Conservation (phyloP, 305 asterid genomes). For the Stenogyne calaminthoides region DNA sequence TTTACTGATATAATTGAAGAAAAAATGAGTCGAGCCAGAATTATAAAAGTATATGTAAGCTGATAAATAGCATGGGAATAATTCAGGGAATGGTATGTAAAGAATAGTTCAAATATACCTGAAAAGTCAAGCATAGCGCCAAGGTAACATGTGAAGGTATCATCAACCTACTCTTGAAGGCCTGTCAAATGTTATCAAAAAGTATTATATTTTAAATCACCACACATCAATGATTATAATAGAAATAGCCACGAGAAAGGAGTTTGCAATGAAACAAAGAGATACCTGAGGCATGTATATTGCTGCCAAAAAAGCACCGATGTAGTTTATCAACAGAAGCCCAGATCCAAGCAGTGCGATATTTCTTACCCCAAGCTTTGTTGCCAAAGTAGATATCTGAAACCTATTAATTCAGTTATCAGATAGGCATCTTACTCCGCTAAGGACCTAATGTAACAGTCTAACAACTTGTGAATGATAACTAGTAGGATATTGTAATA, state of each 20-base stretch:
- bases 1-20: background rate
- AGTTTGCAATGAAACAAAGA: background rate
- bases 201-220: slow-evolving; percentile 13
- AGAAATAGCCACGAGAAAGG: slow-evolving; percentile 2
- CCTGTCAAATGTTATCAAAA: slow-evolving; percentile 50
- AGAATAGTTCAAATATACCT: slow-evolving; percentile 49
- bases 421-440: slow-evolving; percentile 14
- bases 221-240: background rate
- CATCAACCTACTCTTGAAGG: slow-evolving; percentile 83
- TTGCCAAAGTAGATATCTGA: slow-evolving; percentile 94
- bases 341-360: slow-evolving; percentile 90
- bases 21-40: background rate
- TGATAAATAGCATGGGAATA: background rate
- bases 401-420: slow-evolving; percentile 54
- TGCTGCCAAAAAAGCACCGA: slow-evolving; percentile 78
- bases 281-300: slow-evolving; percentile 72
- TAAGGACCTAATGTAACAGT: slow-evolving; percentile 12
- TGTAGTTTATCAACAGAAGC: slow-evolving; percentile 75
- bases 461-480: background rate
- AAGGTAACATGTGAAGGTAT: slow-evolving; percentile 69
- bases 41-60: slow-evolving; percentile 4
- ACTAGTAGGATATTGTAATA: background rate
- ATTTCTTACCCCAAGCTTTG: slow-evolving; percentile 96
- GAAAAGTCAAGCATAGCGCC: slow-evolving; percentile 71
- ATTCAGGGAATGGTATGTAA: slow-evolving; percentile 17